phyloP scores from a whole-genome alignment of 495 filamentous ascomycete genomes.

The Terfezia boudieri region DNA sequence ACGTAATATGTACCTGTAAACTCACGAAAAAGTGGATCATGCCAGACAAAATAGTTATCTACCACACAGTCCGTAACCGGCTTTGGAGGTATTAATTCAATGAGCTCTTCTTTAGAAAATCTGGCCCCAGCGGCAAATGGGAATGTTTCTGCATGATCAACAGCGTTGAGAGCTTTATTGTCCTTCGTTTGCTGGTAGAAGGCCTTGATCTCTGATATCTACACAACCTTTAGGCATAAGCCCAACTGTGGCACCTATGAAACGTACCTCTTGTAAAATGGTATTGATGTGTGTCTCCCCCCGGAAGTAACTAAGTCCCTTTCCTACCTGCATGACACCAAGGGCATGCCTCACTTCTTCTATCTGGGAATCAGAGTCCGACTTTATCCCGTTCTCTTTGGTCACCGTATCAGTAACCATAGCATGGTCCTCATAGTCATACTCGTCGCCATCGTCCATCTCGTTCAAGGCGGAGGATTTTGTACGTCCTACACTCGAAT shows the following conservation, averaged over 20 bases:
- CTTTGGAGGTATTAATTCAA: conserved; percentile 57
- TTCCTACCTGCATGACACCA: conserved; percentile 68
- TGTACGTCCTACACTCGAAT: conserved; percentile 35
- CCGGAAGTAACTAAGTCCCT: conserved; percentile 63
- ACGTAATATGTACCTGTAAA: conserved; percentile 1
- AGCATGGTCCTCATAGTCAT: conserved; percentile 9
- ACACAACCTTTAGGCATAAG: conserved; percentile 10
- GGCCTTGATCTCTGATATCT: conserved; percentile 84
- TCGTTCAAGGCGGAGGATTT: conserved; percentile 22
- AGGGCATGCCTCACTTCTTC: conserved; percentile 71
- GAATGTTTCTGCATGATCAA: background rate
- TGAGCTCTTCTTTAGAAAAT: conserved; percentile 48
- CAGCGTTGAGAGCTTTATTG: too few species aligned
- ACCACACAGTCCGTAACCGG: conserved; percentile 54
- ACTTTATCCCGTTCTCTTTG: conserved; percentile 13
- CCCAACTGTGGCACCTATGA: conserved; percentile 3
- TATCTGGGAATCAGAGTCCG: conserved; percentile 30
- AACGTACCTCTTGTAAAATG: conserved; percentile 53
- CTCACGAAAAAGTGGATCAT: conserved; percentile 49
- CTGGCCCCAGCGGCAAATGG: conserved; percentile 28
- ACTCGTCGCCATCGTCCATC: background rate
- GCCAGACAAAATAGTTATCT: conserved; percentile 49
- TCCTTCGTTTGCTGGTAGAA: conserved; percentile 53
- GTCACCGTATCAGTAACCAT: background rate
- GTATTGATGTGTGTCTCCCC: conserved; percentile 81